Base-by-base conservation (phyloP, 257 asterid genomes). In the Coffea canephora region DNA sequence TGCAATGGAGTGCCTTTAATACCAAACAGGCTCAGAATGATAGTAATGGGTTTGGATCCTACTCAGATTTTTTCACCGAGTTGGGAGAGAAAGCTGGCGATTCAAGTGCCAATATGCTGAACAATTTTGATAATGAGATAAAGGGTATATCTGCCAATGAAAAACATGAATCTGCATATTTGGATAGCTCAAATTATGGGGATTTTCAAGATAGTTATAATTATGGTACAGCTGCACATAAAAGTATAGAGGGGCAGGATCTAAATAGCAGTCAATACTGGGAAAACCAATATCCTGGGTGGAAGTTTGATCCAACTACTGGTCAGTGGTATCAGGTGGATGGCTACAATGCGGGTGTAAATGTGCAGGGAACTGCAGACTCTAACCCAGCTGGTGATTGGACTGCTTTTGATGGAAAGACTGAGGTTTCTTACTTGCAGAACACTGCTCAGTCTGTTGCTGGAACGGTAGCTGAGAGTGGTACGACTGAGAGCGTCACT, bases 281-380 rank as follows among this genome's bases (percentile, higher is more conserved):
- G 97, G 99, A 96, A 81, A 90, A 77, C 77, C 93, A 82, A 48
- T 94, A 93, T 88, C 97, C 99, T 0, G 97, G 99, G 50, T 96
- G 99, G 99, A 92, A 87, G 84, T 87, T 81, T 83, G 95, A 96
- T 82, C 82, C 81, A 4, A 76, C 64, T 82, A 90, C 95, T 57
- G 96, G 97, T 61, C 91, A 92, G 80, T 96, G 99, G 99, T 94
- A 92, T 89, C 94, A 89, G 89, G 81, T 89, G 57, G 93, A 87
- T 85, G 89, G 83, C 69, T 85, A 84, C 83, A 84, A 87, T 72
- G 75, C 83, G 41, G 76, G 85, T 59, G 73, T 84, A 54, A 77
- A 80, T 81, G 79, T 71, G 71, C 90, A 85, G 71, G 87, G 83
- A 34, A 84, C 70, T 82, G 71, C 73, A 0, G 83, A 78, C 70